These are phyloP conservation scores for Cryptomeria japonica DNA, from an alignment of 75 land plant species.

Conservation along the genomic window DNA sequence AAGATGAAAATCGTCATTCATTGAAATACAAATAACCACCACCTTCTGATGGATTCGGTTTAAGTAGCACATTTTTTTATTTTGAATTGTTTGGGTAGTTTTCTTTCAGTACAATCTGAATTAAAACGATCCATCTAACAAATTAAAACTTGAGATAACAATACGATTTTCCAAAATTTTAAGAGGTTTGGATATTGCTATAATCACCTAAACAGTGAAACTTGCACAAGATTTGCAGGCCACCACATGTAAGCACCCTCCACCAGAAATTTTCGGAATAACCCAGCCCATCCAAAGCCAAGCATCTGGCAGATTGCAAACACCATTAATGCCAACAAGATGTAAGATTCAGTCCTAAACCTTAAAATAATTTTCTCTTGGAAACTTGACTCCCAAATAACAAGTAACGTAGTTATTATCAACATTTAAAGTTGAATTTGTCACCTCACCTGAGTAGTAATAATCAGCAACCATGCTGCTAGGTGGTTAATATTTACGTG, in stretches of 20 bases:
- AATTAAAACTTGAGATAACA: too few species aligned
- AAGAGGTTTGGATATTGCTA: background rate
- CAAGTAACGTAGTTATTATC: background rate
- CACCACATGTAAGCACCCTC: slow-evolving; percentile 87
- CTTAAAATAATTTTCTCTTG: too few species aligned
- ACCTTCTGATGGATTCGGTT: too few species aligned
- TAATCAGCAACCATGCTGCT: slow-evolving; percentile 31
- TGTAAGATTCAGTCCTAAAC: too few species aligned
- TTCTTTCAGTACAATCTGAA: too few species aligned
- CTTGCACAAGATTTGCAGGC: slow-evolving; percentile 70
- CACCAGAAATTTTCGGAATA: slow-evolving; percentile 52
- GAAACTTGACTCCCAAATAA: background rate
- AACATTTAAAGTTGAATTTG: too few species aligned
- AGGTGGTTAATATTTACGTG: slow-evolving; percentile 29
- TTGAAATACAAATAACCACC: background rate
- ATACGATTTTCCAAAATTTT: too few species aligned
- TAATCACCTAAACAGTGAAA: slow-evolving; percentile 55
- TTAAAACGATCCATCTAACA: too few species aligned
- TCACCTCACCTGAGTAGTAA: slow-evolving; percentile 33
- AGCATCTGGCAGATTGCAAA: slow-evolving; percentile 36
- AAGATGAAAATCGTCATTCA: background rate
- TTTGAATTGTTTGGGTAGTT: too few species aligned
- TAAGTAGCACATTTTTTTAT: too few species aligned
- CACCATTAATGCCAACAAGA: background rate
- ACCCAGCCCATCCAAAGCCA: slow-evolving; percentile 79